Percentiles rank a stretch among this genome's conserved stretches.
These are phyloP conservation scores for Chrysosporium keratinophilum DNA, from an alignment of 2,329 filamentous ascomycete genomes.

Conservation along the genomic window DNA sequence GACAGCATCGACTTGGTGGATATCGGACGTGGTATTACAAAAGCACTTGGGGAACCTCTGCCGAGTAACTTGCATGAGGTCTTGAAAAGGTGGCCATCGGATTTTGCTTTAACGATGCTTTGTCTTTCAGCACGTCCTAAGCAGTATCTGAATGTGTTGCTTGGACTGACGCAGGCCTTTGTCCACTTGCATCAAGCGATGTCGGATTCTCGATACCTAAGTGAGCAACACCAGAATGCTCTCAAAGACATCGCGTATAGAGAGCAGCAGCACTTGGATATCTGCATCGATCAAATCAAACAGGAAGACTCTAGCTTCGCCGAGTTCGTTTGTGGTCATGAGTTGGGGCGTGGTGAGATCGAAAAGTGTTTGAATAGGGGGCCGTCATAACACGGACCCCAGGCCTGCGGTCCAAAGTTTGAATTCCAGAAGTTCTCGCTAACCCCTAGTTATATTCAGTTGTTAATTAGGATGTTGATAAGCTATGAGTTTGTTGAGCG, in stretches of 20 bases:
- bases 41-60: not conserved
- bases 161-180: constrained; percentile 29
- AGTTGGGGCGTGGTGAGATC: not conserved
- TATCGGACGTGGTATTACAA: not conserved
- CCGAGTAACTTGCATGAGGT: not conserved
- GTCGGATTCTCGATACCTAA: too few species aligned
- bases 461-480: too few species aligned
- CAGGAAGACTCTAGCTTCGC: not conserved
- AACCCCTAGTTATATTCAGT: too few species aligned
- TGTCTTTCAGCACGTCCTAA: constrained; percentile 16
- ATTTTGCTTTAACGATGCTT: constrained; percentile 22
- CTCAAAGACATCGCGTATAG: not conserved
- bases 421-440: too few species aligned
- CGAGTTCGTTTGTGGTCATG: not conserved
- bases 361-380: not conserved
- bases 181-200: constrained; percentile 17
- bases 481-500: too few species aligned
- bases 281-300: not conserved
- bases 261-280: not conserved
- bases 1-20: not conserved
- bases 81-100: constrained; percentile 13
- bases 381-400: too few species aligned
- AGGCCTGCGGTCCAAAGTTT: too few species aligned
- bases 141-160: constrained; percentile 21
- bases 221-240: not conserved